Conservation (phyloP, 1,284 basidiomycete species). For the Cystobasidiaceae sp. region DNA sequence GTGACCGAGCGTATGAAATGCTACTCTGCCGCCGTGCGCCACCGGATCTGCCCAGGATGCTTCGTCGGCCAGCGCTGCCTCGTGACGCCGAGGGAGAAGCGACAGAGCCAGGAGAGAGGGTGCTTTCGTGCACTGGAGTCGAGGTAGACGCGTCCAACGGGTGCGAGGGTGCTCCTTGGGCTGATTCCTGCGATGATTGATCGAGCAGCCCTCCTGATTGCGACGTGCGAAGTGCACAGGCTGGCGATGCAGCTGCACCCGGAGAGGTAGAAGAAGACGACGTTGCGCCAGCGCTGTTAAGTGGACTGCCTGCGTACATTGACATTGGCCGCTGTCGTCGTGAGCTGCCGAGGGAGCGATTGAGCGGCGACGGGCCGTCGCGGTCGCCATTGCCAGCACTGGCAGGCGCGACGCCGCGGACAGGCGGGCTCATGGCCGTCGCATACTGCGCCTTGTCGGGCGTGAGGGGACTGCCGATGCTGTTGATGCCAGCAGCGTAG, state of each 20-base stretch:
- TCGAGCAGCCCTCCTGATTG: too few relatives aligned
- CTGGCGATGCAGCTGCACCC: neutral
- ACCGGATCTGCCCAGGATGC: constrained; percentile 24
- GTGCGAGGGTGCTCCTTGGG: neutral
- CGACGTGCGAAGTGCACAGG: neutral
- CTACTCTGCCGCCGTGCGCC: constrained; percentile 28
- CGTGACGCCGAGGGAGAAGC: neutral
- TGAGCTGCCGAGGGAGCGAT: constrained; percentile 16
- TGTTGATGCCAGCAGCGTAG: too few relatives aligned
- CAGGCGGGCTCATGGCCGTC: neutral
- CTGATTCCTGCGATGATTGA: neutral
- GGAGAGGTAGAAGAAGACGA: constrained; percentile 11
- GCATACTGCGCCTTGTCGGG: constrained; percentile 1
- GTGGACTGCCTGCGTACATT: constrained; percentile 3
- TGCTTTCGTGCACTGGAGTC: neutral
- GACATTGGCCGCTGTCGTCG: constrained; percentile 21
- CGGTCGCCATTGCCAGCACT: neutral
- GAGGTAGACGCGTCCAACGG: neutral
- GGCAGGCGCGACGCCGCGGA: neutral
- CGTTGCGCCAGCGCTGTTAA: neutral
- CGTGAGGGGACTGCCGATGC: too few relatives aligned
- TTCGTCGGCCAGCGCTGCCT: constrained; percentile 18
- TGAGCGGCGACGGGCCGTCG: neutral
- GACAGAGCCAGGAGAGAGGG: neutral
- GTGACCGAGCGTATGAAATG: constrained; percentile 30